These are phyloP conservation scores for Trypanosoma mega DNA, from an alignment of 208 protist species.

Conservation along the genomic window DNA sequence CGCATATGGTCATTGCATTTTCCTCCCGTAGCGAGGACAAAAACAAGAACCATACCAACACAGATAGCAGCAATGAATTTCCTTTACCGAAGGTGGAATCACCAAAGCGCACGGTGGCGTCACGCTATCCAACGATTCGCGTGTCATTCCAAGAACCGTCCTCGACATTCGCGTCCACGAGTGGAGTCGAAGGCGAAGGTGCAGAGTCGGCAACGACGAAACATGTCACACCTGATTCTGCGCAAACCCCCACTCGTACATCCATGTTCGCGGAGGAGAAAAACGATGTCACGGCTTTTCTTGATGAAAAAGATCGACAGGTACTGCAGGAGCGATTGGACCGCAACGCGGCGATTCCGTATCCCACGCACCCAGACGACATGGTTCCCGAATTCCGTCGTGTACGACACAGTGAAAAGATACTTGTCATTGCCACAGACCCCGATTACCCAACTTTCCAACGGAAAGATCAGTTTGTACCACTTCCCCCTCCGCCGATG, in stretches of 20 bases:
- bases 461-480: constrained; percentile 50
- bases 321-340: constrained; percentile 32
- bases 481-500: constrained; percentile 42
- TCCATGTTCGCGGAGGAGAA: no score
- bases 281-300: constrained; percentile 62
- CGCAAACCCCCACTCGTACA: background rate
- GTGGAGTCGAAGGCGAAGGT: no score
- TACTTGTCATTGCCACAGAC: constrained; percentile 45
- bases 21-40: no score
- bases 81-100: no score
- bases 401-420: constrained; percentile 55
- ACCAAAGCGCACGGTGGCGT: no score
- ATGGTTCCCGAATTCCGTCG: constrained; percentile 65
- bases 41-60: no score
- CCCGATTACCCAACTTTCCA: constrained; percentile 55
- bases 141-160: background rate
- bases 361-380: constrained; percentile 60
- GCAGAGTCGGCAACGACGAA: no score
- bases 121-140: constrained; percentile 5
- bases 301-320: constrained; percentile 55
- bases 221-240: background rate
- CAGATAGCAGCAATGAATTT: no score
- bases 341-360: constrained; percentile 62
- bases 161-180: no score
- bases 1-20: no score